Evolutionary conservation across 495 filamentous ascomycete species (phyloP), one percentile per base, ranked within the genome.

Genomic region (Hyaloscypha bicolor): DNA sequence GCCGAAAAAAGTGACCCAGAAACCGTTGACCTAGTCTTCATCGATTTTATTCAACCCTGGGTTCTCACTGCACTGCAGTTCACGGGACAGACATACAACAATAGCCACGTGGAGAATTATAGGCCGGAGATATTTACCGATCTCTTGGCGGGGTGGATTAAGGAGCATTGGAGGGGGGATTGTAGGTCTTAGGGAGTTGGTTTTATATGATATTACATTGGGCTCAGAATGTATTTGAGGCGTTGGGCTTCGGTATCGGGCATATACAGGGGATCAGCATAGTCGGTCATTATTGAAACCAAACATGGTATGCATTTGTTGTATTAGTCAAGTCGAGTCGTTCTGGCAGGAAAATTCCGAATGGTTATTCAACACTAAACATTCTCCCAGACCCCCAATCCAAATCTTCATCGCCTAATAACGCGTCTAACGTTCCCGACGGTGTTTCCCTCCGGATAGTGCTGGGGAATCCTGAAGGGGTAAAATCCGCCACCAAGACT

Each of bases 11-110:
- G 75, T 2, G 79, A 83, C 16, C 91, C 94, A 0, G 84, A 88
- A 71, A 89, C 69, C 0, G 90, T 98, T 2, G 94, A 97, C 74
- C 70, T 99, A 5, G 88, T 97, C 29, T 99, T 95, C 75, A 82
- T 94, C 56, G 93, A 96, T 71, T 99, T 97, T 69, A 90, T 98
- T 59, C 84, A 96, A 77, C 84, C 85, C 45, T 92, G 89, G 82
- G 80, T 97, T 59, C 72, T 93, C 55, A 74, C 90, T 3, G 95
- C 91, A 22, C 78, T 97, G 51, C 79, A 79, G 67, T 90, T 91
- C 72, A 81, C 85, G 21, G 88, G 90, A 0, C 79, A 90, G 35
- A 80, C 83, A 14, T 91, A 91, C 65, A 74, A 72, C 25, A 77
- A 76, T 31, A 79, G 84, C 4, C 83, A 91, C 71, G 90, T 92